Evolutionary conservation across 2,329 filamentous ascomycete species (phyloP), one percentile per base, ranked within the genome.

Genomic region (Sarocladiaceae sp.): DNA sequence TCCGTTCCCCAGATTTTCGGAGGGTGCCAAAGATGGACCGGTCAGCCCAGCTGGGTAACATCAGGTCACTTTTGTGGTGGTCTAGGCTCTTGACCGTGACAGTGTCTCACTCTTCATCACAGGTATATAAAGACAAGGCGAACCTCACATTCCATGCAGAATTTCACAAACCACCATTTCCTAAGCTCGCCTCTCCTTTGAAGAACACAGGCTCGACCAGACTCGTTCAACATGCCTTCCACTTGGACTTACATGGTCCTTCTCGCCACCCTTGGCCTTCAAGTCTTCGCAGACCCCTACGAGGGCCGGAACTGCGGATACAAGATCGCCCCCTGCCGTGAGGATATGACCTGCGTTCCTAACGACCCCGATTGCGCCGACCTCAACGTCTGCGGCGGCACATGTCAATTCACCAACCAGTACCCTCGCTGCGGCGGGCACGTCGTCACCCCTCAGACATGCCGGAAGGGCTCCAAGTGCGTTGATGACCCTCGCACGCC

Each of bases 391-490:
- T 64, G 62, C 52, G 16, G 23, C 4, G 61, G 62, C 32, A 48
- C 46, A 12, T 64, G 62, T 48, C 42, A 46, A 41, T 55, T 52
- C 46, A 55, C 53, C 24, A 60, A 61, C 46, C 11, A 46, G 12
- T 67, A 66, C 45, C 40, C 47, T 2, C 40, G 47, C 10, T 67
- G 64, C 45, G 64, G 64, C 7, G 63, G 64, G 4, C 50, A 53
- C 34, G 49, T 48, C 2, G 9, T 47, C 12, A 45, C 61, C 61
- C 6, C 41, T 46, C 1, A 24, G 37, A 18, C 35, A 46, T 0
- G 66, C 63, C 50, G 46, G 15, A 50, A 50, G 10, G 50, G 50
- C 2, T 26, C 32, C 10, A 45, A 49, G 2, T 67, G 64, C 43
- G 46, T 55, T 12, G 54, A 65, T 45, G 62, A 67, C 20, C 62